Percentiles rank a stretch among this genome's conserved stretches.
These are phyloP conservation scores for Leucocoprinus leucothites DNA, from an alignment of 768 basidiomycete species.

Conservation along the genomic window DNA sequence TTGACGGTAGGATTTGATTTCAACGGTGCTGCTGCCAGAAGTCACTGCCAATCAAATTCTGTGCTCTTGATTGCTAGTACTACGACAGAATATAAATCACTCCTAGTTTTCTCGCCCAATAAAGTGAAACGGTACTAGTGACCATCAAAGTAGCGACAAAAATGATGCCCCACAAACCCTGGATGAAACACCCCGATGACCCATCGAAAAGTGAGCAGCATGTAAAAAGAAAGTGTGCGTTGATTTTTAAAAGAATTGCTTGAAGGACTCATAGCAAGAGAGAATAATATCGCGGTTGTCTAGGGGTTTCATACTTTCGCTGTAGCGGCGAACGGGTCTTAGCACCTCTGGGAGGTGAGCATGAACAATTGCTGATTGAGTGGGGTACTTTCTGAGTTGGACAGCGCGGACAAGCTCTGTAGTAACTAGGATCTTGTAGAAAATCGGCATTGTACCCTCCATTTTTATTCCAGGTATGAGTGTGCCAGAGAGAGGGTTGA, in stretches of 20 bases:
- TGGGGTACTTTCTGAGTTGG: slow-evolving; percentile 17
- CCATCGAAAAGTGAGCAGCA: too few species aligned
- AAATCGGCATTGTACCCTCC: slow-evolving; percentile 25
- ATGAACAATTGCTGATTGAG: slow-evolving; percentile 17
- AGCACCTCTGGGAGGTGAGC: slow-evolving; percentile 20
- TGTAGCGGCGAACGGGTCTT: slow-evolving; percentile 18
- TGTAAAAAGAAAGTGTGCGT: too few species aligned
- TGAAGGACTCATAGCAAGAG: slow-evolving; percentile 29
- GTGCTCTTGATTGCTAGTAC: too few species aligned
- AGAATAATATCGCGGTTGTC: slow-evolving; percentile 25
- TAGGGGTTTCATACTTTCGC: slow-evolving; percentile 28
- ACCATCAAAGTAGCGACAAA: too few species aligned
- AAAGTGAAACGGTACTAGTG: too few species aligned
- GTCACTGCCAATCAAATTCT: too few species aligned
- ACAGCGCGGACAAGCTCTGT: slow-evolving; percentile 17
- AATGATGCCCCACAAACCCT: too few species aligned
- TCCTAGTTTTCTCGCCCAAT: too few species aligned
- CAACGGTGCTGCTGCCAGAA: too few species aligned
- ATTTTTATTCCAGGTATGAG: slow-evolving; percentile 28
- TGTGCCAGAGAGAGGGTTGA: slow-evolving; percentile 16
- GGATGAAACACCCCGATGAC: too few species aligned
- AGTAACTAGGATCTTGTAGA: slow-evolving; percentile 28
- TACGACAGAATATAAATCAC: too few species aligned
- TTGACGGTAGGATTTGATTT: too few species aligned
- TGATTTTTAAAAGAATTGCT: slow-evolving; percentile 15